Percentiles rank a stretch among this genome's conserved stretches.
These are phyloP conservation scores for Zygnema cylindricum DNA, from an alignment of 139 green algal genomes.

Conservation along the genomic window DNA sequence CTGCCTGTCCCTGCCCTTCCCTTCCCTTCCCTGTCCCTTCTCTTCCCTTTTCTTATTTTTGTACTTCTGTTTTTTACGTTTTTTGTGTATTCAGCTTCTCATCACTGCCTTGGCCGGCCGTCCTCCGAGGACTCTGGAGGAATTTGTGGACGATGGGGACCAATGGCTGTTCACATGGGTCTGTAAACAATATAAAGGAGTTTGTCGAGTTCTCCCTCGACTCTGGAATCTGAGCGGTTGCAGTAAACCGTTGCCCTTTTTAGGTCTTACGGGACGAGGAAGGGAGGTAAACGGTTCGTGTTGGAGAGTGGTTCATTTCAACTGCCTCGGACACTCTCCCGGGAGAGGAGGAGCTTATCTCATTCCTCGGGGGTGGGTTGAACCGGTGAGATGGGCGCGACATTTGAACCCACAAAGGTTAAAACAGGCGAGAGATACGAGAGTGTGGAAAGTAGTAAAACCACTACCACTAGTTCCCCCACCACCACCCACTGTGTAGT, in stretches of 20 bases:
- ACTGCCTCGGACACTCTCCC: conserved; percentile 28
- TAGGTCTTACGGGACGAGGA: neutral
- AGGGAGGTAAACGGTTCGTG: conserved; percentile 24
- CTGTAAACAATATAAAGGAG: neutral
- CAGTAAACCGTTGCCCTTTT: conserved; percentile 33
- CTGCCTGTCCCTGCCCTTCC: too few species aligned
- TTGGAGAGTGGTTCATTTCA: conserved; percentile 40
- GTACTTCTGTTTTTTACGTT: neutral
- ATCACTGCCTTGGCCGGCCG: neutral
- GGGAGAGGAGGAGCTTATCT: neutral
- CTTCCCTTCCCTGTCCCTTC: neutral
- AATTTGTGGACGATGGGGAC: conserved; percentile 30
- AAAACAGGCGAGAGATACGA: too few species aligned
- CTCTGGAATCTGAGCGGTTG: conserved; percentile 43
- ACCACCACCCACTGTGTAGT: too few species aligned
- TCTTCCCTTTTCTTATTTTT: neutral
- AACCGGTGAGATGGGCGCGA: neutral
- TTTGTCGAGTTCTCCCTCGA: conserved; percentile 17
- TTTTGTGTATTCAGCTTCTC: too few species aligned
- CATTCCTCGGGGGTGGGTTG: conserved; percentile 6
- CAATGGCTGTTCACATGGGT: conserved; percentile 25
- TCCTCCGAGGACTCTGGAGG: conserved; percentile 6
- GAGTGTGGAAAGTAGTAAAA: too few species aligned
- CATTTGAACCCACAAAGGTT: neutral
- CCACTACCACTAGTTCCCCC: too few species aligned